Evolutionary conservation across 2,329 filamentous ascomycete species (phyloP), one percentile per base, ranked within the genome.

Genomic region (Blumeria hordei): DNA sequence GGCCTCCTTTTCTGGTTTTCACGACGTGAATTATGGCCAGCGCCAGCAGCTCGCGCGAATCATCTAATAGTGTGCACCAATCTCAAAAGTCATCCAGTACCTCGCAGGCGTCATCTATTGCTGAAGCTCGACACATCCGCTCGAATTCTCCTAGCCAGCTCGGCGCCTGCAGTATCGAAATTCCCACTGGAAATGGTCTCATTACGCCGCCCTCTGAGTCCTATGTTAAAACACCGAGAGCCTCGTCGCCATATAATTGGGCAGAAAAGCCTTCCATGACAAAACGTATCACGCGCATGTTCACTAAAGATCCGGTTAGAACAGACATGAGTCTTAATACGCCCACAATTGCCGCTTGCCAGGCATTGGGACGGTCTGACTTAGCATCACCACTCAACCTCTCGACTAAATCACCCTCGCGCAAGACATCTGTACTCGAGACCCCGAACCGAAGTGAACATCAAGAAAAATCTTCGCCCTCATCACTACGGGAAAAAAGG

Each of bases 251-350:
- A 36, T 47, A 8, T 47, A 7, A 7, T 9, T 18, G 16, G 16
- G 44, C 57, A 34, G 76, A 80, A 61, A 79, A 76, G 65, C 65
- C 73, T 2, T 78, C 76, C 12, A 77, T 81, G 67, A 81, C 80
- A 64, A 77, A 79, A 63, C 74, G 77, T 50, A 65, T 81, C 56
- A 76, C 77, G 43, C 74, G 78, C 69, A 81, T 81, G 73, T 81
- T 81, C 67, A 78, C 74, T 55, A 78, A 75, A 64, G 77, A 79
- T 55, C 64, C 69, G 18, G 57, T 55, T n/a, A 61, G 57, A 57
- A 60, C 62, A 28, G 60, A 64, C 28, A 55, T 12, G 34, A 59
- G 55, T 57, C 53, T 62, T 55, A 60, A 55, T 57, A 59, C 59
- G 9, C 59, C 53, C 35, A 55, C 57, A 21, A 53, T 62, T 53